A percentile compares a stretch with the other conserved stretches of the same genome.
Conservation (phyloP, 495 filamentous ascomycete genomes). For the Penicillium lividum region DNA sequence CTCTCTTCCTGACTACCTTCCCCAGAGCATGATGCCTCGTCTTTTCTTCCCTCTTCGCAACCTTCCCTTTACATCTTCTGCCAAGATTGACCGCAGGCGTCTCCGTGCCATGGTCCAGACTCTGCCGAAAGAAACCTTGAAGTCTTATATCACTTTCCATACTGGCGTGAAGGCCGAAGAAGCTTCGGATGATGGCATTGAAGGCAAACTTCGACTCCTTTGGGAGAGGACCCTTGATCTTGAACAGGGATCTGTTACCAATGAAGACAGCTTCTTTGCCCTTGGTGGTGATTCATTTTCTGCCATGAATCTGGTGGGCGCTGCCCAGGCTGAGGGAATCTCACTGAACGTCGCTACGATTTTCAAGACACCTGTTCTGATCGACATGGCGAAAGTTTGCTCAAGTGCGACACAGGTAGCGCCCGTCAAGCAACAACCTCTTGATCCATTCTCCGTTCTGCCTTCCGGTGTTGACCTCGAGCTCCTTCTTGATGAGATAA, state of each 20-base stretch:
- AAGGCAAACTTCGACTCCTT: conserved; percentile 35
- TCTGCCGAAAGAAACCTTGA: conserved; percentile 42
- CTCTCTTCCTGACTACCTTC: conserved; percentile 38
- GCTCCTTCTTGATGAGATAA: conserved; percentile 45
- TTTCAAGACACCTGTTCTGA: conserved; percentile 47
- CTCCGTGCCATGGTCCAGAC: conserved; percentile 45
- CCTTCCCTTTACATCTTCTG: conserved; percentile 58
- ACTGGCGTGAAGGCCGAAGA: conserved; percentile 24
- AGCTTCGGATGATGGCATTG: conserved; percentile 28
- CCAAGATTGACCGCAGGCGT: conserved; percentile 62
- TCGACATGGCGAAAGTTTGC: conserved; percentile 49
- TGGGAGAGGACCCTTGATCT: conserved; percentile 43
- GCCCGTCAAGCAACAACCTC: conserved; percentile 9
- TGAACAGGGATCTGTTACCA: conserved; percentile 38
- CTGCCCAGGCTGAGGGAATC: conserved; percentile 44
- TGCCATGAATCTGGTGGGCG: conserved; percentile 57
- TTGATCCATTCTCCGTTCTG: conserved; percentile 51
- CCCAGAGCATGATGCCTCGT: conserved; percentile 62
- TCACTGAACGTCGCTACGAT: conserved; percentile 51
- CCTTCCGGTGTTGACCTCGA: conserved; percentile 24
- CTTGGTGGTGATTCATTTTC: conserved; percentile 58
- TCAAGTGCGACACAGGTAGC: conserved; percentile 7
- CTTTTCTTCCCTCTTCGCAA: conserved; percentile 58
- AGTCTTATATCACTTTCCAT: conserved; percentile 41
- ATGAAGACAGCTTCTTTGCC: conserved; percentile 53